Percentiles rank a stretch among this genome's conserved stretches.
Conservation (phyloP, 1,284 basidiomycete genomes). For the Cryptococcus amylolentus region DNA sequence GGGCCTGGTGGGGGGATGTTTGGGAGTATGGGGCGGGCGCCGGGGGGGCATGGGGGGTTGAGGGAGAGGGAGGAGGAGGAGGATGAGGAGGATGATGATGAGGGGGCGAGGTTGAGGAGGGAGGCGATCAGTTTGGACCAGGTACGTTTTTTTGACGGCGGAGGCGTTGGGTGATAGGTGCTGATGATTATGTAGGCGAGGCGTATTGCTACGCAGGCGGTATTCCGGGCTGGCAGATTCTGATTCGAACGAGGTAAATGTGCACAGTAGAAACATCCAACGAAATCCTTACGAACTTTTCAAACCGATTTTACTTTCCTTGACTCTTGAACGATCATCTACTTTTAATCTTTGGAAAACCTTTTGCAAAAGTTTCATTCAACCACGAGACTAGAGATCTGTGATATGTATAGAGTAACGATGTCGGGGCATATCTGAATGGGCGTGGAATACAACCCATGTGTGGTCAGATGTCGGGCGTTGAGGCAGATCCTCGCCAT, state of each 20-base stretch:
- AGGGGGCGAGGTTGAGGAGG: conserved; percentile 62
- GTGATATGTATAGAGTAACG: too few relatives aligned
- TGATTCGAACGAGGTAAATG: neutral
- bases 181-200: conserved; percentile 39
- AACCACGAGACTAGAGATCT: too few relatives aligned
- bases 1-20: conserved; percentile 51
- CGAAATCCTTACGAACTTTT: neutral
- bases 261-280: too few relatives aligned
- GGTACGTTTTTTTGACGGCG: conserved; percentile 53
- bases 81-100: conserved; percentile 53
- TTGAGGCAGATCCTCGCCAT: too few relatives aligned
- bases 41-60: conserved; percentile 36
- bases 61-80: conserved; percentile 51
- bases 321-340: neutral
- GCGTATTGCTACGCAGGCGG: conserved; percentile 53
- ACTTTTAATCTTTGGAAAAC: too few relatives aligned
- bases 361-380: too few relatives aligned
- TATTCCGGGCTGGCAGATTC: conserved; percentile 49
- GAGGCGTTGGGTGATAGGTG: neutral
- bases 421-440: too few relatives aligned
- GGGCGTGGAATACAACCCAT: too few relatives aligned
- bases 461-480: too few relatives aligned
- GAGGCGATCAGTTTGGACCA: conserved; percentile 83
- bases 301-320: neutral
- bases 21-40: conserved; percentile 35